A percentile compares a stretch with the other conserved stretches of the same genome.
phyloP scores from a whole-genome alignment of 2,329 filamentous ascomycete genomes.

The Orbilia blumenaviensis region DNA sequence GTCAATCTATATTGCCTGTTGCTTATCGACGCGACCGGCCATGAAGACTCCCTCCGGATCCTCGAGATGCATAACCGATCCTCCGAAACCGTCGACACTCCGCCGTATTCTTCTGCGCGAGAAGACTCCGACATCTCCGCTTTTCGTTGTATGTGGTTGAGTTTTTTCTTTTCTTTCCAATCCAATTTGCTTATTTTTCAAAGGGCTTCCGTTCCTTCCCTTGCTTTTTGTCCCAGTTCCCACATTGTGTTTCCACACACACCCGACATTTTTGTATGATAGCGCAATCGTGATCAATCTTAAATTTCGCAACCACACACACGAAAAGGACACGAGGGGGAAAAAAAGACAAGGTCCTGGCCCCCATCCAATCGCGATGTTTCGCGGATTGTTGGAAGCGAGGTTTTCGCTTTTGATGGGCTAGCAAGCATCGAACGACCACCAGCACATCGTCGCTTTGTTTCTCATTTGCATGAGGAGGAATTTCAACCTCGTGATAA shows the following conservation, averaged over 20 bases:
- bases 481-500: too few species aligned
- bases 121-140: conserved; percentile 37
- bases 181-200: not conserved
- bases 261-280: conserved; percentile 29
- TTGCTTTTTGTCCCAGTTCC: conserved; percentile 4
- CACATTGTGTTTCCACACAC: conserved; percentile 1
- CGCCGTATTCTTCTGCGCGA: conserved; percentile 21
- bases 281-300: conserved; percentile 50
- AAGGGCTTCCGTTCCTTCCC: not conserved
- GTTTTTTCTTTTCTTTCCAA: not conserved
- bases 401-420: not conserved
- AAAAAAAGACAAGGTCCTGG: not conserved
- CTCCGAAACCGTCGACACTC: conserved; percentile 35
- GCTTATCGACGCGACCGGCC: too few species aligned
- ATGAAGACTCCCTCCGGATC: not conserved
- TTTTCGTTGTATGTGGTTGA: conserved; percentile 7
- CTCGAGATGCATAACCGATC: conserved; percentile 15
- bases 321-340: conserved; percentile 22
- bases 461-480: too few species aligned
- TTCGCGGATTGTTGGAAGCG: conserved; percentile 14
- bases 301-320: conserved; percentile 51
- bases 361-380: conserved; percentile 9
- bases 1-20: not conserved
- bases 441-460: not conserved
- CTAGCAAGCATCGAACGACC: not conserved